These are phyloP conservation scores for Erysimum pusillum DNA, from an alignment of 441 rosid genomes.

Conservation along the genomic window DNA sequence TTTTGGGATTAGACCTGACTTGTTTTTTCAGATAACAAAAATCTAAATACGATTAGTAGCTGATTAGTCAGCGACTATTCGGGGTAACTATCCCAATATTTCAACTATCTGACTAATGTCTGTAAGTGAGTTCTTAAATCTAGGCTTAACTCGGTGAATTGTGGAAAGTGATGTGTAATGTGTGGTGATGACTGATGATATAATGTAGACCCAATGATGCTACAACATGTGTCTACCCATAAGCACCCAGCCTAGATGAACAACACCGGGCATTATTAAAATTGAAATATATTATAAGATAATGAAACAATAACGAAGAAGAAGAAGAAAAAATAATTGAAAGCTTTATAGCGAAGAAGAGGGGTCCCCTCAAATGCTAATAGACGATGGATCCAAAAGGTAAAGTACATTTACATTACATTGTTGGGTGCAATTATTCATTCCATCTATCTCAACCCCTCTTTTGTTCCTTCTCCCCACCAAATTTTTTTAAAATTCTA, in stretches of 20 bases:
- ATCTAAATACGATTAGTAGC: constrained; percentile 7
- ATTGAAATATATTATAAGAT: neutral
- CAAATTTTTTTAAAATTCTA: neutral
- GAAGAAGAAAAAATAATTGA: constrained; percentile 40
- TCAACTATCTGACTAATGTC: too few species aligned
- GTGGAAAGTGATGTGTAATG: constrained; percentile 29
- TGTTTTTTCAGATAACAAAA: neutral
- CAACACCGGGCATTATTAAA: constrained; percentile 37
- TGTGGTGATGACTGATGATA: constrained; percentile 42
- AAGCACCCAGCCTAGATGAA: constrained; percentile 53
- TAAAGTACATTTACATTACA: constrained; percentile 57
- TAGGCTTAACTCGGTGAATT: constrained; percentile 33
- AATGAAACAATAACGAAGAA: neutral
- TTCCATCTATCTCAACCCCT: constrained; percentile 60
- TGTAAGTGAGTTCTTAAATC: neutral
- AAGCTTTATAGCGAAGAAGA: constrained; percentile 47
- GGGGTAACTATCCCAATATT: neutral
- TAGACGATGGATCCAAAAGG: constrained; percentile 76
- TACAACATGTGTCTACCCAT: constrained; percentile 61
- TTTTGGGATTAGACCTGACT: too few species aligned
- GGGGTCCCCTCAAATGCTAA: constrained; percentile 59
- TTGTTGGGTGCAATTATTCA: constrained; percentile 80
- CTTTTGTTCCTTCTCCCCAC: constrained; percentile 55
- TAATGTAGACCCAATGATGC: constrained; percentile 60
- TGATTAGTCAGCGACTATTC: neutral